Base-by-base conservation (phyloP, 805 yeast species). In the Huiozyma sinensis region DNA sequence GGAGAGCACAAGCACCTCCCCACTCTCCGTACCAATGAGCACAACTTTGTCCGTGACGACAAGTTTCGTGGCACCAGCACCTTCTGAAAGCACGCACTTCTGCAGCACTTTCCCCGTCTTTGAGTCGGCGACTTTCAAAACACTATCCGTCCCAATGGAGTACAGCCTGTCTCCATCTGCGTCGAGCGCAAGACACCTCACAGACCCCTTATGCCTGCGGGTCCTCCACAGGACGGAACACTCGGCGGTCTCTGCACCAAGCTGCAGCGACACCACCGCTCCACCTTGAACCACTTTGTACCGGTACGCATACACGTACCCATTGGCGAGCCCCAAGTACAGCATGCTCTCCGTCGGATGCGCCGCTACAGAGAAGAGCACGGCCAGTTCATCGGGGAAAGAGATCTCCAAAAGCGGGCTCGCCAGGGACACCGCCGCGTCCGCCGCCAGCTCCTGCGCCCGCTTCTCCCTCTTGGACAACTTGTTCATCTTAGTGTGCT, bases 121-220 rank as follows among this genome's bases (percentile, higher is more conserved):
- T 0, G 85, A 56, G 29, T 67, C 66, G 1, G 95, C 92, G 53
- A 77, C 78, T 61, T 90, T 90, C 49, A 90, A 66, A 5, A 84
- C 75, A 39, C 76, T 75, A 49, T 90, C 98, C 0, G 83, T 73
- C 0, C 97, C 97, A 13, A 79, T 77, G 0, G 95, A 72, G 54
- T 69, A 84, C 0, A 88, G 43, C 44, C 63, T 61, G 30, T 72
- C 71, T n/a, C 72, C 72, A 6, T 64, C 58, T 1, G 73, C 67
- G 33, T 78, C 75, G 60, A 86, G 80, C 6, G 76, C 66, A 2
- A 85, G 66, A 4, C 83, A 76, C 37, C 98, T 67, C 47, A 95
- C 86, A 50, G 95, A 81, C 1, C 87, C 89, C 60, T 87, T 88
- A 58, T 90, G 97, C 58, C 97, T 74, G 55, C 77, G 84, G 0